A percentile compares a stretch with the other conserved stretches of the same genome.
phyloP scores from a whole-genome alignment of 805 yeast genomes.

The Lachancea waltii region DNA sequence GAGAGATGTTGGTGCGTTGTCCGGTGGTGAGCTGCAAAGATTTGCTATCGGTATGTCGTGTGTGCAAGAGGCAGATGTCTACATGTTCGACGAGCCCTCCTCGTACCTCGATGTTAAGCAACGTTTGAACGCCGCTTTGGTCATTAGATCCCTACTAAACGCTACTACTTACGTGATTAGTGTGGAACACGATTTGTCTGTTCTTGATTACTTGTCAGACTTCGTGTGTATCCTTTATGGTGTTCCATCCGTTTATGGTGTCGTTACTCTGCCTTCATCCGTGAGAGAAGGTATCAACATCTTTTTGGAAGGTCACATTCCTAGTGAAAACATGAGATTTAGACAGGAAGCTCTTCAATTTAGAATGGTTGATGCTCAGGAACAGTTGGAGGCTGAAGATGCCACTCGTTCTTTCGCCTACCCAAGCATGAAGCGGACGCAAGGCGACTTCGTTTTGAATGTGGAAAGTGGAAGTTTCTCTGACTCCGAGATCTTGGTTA shows the following conservation, averaged over 20 bases:
- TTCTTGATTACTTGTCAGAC: conserved; percentile 93
- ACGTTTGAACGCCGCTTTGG: conserved; percentile 94
- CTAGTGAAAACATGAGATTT: conserved; percentile 93
- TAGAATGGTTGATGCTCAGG: conserved; percentile 85
- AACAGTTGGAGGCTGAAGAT: conserved; percentile 57
- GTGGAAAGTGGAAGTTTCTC: conserved; percentile 87
- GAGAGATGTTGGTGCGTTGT: conserved; percentile 83
- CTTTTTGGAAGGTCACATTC: conserved; percentile 96
- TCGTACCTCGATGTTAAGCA: conserved; percentile 98
- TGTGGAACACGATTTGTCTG: conserved; percentile 98
- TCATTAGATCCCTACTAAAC: conserved; percentile 77
- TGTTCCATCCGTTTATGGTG: conserved; percentile 98
- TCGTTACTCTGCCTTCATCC: conserved; percentile 90
- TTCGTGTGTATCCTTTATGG: conserved; percentile 95
- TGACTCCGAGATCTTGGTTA: conserved; percentile 92
- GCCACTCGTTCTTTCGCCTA: conserved; percentile 72
- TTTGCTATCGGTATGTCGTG: conserved; percentile 97
- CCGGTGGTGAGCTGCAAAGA: conserved; percentile 99
- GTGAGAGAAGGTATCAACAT: conserved; percentile 99
- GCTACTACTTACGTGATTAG: conserved; percentile 83
- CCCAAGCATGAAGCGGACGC: conserved; percentile 81
- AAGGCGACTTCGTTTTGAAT: conserved; percentile 87
- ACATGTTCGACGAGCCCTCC: conserved; percentile 99
- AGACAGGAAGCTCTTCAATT: conserved; percentile 94
- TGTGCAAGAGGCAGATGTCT: conserved; percentile 89